phyloP scores from a whole-genome alignment of 2,329 filamentous ascomycete species.

The Diplodia mutila region DNA sequence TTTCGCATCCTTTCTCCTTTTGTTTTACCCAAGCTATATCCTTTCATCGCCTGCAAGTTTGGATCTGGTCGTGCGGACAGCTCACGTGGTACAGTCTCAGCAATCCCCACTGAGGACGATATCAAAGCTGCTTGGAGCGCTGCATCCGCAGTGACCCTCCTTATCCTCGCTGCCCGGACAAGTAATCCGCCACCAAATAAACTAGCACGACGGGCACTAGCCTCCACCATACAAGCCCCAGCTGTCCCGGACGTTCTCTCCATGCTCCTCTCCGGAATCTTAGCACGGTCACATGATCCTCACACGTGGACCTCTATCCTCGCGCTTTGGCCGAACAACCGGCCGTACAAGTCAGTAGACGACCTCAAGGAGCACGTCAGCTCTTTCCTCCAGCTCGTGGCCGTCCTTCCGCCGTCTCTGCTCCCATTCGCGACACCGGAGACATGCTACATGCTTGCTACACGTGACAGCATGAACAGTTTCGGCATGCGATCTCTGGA shows the following conservation, averaged over 20 bases:
- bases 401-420: slow-evolving; percentile 44
- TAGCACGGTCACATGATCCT: slow-evolving; percentile 39
- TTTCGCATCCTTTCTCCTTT: neutral
- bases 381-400: slow-evolving; percentile 49
- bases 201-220: slow-evolving; percentile 1
- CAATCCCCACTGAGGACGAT: slow-evolving; percentile 16
- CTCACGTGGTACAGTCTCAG: neutral
- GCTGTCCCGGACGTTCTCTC: slow-evolving; percentile 46
- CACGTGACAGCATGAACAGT: slow-evolving; percentile 51
- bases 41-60: neutral
- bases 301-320: slow-evolving; percentile 40
- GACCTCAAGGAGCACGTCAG: slow-evolving; percentile 47
- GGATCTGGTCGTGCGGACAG: neutral
- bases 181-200: slow-evolving; percentile 39
- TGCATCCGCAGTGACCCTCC: neutral
- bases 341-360: slow-evolving; percentile 46
- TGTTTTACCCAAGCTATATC: neutral
- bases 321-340: slow-evolving; percentile 45
- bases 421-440: slow-evolving; percentile 40
- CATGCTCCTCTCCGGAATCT: slow-evolving; percentile 47
- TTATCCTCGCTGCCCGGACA: slow-evolving; percentile 28
- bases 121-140: slow-evolving; percentile 17
- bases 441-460: slow-evolving; percentile 41
- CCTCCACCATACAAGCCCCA: slow-evolving; percentile 2
- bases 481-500: slow-evolving; percentile 52